Base-by-base conservation (phyloP, 805 yeast genomes). In the Kluyveromyces nonfermentans region DNA sequence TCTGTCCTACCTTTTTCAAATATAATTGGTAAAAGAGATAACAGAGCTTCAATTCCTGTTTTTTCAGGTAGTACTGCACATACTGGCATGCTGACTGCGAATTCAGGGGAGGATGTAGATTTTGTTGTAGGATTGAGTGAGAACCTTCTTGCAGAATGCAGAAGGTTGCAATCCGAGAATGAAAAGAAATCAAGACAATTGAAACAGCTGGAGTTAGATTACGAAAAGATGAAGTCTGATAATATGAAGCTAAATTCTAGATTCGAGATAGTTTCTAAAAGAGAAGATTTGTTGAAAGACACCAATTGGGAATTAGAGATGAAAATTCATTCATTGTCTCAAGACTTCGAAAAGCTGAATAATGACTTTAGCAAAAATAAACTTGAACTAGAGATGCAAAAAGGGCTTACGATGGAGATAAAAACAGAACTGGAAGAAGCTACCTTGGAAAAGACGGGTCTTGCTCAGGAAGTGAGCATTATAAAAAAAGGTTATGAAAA, bases 91-190 rank as follows among this genome's bases (percentile, higher is more conserved):
- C 40, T 55, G 12, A 48, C 50, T 22, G 50, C 46, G 34, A 56
- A 45, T 46, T 46, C 45, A n/a, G 77, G 78, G 17, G 77, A 77
- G 50, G 85, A 82, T 47, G 77, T 82, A 68, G 77, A 78, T 55
- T 83, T 83, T 56, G 78, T 82, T 14, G 82, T 82, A 46, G 86
- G 84, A 4, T 62, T 84, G 44, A 80, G 86, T 63, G 90, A 84
- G 53, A 82, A 81, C 45, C 64, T 84, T 49, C 69, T 84, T 15
- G 65, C 73, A 36, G 87, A 85, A 59, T 82, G 88, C 54, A 74
- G 89, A 51, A 71, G 82, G 48, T 67, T 84, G 44, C 81, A 77
- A 43, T 80, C 83, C 20, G 86, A 82, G 46, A 79, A 75, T 56
- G 70, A 70, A 42, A 65, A 63, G 49, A 67, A 71, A 49, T 71